Evolutionary conservation across 164 flowering plant genomes (phyloP), one percentile per base, ranked within the genome.

Genomic region (Echeveria elegans): DNA sequence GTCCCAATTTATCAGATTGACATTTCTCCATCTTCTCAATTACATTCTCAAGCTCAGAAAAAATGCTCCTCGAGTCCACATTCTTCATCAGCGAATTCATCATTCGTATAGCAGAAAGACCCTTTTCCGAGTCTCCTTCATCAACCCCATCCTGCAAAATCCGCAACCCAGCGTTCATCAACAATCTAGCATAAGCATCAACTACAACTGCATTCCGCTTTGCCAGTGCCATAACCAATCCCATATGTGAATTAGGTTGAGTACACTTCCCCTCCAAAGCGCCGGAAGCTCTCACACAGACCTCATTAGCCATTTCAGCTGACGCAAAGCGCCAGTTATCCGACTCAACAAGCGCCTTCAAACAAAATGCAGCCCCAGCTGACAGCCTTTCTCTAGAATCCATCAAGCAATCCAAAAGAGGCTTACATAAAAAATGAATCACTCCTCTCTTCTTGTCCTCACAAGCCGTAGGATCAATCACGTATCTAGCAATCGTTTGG

Each of bases 291-390:
- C 81, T 88, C 66, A 86, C 80, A 72, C 97, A 91, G 31, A 92
- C 89, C 73, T 80, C 90, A 75, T 89, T 88, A 2, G 92, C 93
- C 84, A 84, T 74, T 68, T 92, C 94, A 76, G 82, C 78, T 0
- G 96, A 85, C 61, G 99, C 92, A 80, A 82, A 91, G 30, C 93
- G 75, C 97, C 99, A 95, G 59, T 92, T 88, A 68, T 92, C 97
- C 2, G 87, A 81, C 24, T 95, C 99, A 64, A 92, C 96, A 30
- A 95, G 89, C 18, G 97, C 87, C 75, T 81, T 86, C 64, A 95
- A 74, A 73, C 97, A 87, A 47, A 95, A 79, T 16, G 99, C 99
- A 65, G 99, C 84, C 15, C 97, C 97, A 37, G 86, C 81, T 56
- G 96, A 84, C 5, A 92, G 75, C 70, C 87, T 78, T 69, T 91